phyloP scores from a whole-genome alignment of 163 green algal genomes.

The Volvox carteri region DNA sequence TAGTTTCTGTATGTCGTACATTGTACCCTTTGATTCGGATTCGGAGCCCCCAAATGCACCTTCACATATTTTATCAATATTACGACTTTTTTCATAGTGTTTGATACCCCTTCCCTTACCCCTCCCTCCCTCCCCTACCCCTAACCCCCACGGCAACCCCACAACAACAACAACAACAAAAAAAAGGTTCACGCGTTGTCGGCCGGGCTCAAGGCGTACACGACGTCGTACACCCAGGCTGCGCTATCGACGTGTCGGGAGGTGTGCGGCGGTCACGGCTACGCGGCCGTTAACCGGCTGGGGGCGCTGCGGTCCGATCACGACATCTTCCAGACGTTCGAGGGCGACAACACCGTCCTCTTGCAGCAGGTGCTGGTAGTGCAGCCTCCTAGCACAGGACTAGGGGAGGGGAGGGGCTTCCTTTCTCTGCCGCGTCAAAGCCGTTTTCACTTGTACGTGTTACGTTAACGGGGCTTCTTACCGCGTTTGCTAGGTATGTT shows the following conservation, averaged over 20 bases:
- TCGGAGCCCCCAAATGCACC: too few relatives aligned
- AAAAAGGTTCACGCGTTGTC: constrained; percentile 54
- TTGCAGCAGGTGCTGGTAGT: constrained; percentile 83
- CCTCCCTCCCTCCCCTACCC: background rate
- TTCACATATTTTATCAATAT: too few relatives aligned
- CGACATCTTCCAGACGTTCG: constrained; percentile 94
- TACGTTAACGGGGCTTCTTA: too few relatives aligned
- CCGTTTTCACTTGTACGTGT: too few relatives aligned
- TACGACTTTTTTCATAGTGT: too few relatives aligned
- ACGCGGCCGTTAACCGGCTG: constrained; percentile 88
- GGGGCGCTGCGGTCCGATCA: constrained; percentile 87
- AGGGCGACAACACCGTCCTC: constrained; percentile 90
- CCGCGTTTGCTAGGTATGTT: too few relatives aligned
- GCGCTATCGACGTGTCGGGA: constrained; percentile 84
- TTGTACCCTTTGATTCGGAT: too few relatives aligned
- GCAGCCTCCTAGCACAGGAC: too few relatives aligned
- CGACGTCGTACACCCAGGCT: constrained; percentile 75
- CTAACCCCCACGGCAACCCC: background rate
- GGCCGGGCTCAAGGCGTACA: constrained; percentile 75
- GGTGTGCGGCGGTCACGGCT: constrained; percentile 88
- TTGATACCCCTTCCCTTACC: too few relatives aligned
- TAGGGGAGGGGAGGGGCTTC: background rate
- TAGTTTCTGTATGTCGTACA: too few relatives aligned
- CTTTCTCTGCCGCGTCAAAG: too few relatives aligned
- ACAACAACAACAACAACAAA: too few relatives aligned